Evolutionary conservation across 345 rosid species (phyloP).

Genomic region (Limnanthes douglasii): DNA sequence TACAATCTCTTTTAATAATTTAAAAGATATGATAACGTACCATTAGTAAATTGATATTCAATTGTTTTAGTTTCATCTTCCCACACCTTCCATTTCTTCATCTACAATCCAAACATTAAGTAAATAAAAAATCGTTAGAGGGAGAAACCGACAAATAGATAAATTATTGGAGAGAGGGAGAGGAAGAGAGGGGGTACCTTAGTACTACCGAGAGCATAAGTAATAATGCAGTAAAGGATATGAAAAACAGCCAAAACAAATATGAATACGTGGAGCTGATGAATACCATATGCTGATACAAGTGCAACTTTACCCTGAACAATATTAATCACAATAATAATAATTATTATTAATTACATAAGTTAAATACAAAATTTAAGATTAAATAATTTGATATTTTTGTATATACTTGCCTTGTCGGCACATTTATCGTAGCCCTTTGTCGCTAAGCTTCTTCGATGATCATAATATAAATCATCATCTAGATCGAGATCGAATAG

Average conservation of each 20-base stretch:
- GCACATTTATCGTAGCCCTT: slow-evolving; percentile 23
- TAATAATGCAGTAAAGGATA: slow-evolving; percentile 44
- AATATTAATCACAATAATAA: background rate
- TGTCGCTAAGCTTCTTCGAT: slow-evolving; percentile 34
- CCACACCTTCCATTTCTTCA: slow-evolving; percentile 87
- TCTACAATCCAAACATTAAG: slow-evolving; percentile 25
- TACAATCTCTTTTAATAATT: background rate
- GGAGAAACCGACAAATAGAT: background rate
- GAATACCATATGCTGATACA: slow-evolving; percentile 59
- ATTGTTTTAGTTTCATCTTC: slow-evolving; percentile 68
- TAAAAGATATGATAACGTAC: slow-evolving; percentile 18
- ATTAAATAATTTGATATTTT: background rate
- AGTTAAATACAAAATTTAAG: background rate
- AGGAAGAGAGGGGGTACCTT: slow-evolving; percentile 23
- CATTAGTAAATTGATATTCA: slow-evolving; percentile 69
- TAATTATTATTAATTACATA: background rate
- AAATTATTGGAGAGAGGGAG: background rate
- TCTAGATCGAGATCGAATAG: slow-evolving; percentile 23
- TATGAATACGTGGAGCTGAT: slow-evolving; percentile 73
- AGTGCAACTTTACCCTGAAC: slow-evolving; percentile 58
- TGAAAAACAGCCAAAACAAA: slow-evolving; percentile 58
- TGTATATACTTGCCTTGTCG: slow-evolving; percentile 16
- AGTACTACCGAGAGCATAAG: slow-evolving; percentile 48
- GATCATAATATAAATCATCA: slow-evolving; percentile 6
- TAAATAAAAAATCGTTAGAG: background rate